These are phyloP conservation scores for Globisporangium megalacanthum DNA, from an alignment of 352 stramenopile genomes.

Conservation along the genomic window DNA sequence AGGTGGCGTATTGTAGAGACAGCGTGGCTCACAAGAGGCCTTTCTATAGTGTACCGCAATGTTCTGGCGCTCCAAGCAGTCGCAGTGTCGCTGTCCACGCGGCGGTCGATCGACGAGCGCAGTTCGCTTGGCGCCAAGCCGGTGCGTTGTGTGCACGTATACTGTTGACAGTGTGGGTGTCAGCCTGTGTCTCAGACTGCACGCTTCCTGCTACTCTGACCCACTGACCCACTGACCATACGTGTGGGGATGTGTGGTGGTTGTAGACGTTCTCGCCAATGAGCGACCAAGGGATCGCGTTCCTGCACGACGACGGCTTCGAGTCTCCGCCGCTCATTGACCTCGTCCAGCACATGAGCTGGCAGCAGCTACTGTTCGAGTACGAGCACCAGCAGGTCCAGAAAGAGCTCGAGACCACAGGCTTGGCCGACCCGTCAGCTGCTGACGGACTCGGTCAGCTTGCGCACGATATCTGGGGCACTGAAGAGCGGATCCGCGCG, in stretches of 20 bases:
- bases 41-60: slow-evolving; percentile 64
- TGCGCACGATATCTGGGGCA: slow-evolving; percentile 72
- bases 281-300: slow-evolving; percentile 32
- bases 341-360: slow-evolving; percentile 51
- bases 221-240: no score
- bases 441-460: slow-evolving; percentile 56
- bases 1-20: no score
- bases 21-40: neutral
- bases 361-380: slow-evolving; percentile 53
- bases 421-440: slow-evolving; percentile 21
- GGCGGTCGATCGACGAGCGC: slow-evolving; percentile 75
- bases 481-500: slow-evolving; percentile 74
- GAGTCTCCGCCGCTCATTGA: slow-evolving; percentile 39
- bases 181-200: no score
- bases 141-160: slow-evolving; percentile 3
- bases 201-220: no score
- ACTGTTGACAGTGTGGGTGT: neutral
- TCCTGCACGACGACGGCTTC: slow-evolving; percentile 35
- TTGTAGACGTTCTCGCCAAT: slow-evolving; percentile 36
- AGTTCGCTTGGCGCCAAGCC: slow-evolving; percentile 43
- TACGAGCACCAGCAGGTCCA: slow-evolving; percentile 63
- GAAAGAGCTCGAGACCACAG: slow-evolving; percentile 31
- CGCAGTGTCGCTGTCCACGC: slow-evolving; percentile 65
- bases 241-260: no score
- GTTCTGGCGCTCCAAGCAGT: slow-evolving; percentile 71